These are phyloP conservation scores for Zarea fungicola DNA, from an alignment of 2,329 filamentous ascomycete genomes.

Conservation along the genomic window DNA sequence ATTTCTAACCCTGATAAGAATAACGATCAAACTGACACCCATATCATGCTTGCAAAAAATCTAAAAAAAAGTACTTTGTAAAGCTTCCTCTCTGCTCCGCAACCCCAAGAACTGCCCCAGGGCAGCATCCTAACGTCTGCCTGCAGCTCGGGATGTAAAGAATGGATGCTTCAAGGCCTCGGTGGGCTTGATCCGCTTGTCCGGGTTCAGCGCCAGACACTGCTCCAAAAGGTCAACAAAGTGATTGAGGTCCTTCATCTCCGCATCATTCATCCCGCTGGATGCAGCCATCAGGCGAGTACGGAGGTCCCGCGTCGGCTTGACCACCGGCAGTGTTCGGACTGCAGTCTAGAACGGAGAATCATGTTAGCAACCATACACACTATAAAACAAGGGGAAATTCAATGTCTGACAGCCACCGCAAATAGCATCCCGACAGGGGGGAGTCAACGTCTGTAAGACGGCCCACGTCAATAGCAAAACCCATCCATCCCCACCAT, in stretches of 20 bases:
- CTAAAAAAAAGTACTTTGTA: too few species aligned
- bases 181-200: constrained; percentile 80
- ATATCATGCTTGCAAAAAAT: too few species aligned
- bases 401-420: too few species aligned
- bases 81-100: not conserved
- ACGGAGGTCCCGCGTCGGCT: constrained; percentile 76
- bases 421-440: too few species aligned
- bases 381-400: too few species aligned
- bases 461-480: too few species aligned
- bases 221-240: constrained; percentile 87
- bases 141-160: constrained; percentile 45
- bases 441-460: too few species aligned
- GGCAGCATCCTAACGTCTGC: constrained; percentile 17
- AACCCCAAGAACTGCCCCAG: too few species aligned
- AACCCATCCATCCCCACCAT: too few species aligned
- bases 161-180: constrained; percentile 90
- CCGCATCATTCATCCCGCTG: constrained; percentile 66
- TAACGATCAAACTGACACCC: too few species aligned
- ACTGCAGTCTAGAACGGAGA: constrained; percentile 51
- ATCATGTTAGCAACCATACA: constrained; percentile 17
- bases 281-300: constrained; percentile 71
- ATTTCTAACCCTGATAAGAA: too few species aligned
- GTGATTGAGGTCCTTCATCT: constrained; percentile 70
- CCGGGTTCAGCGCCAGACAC: constrained; percentile 83
- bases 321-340: constrained; percentile 62